Base-by-base conservation (phyloP, 768 basidiomycete genomes). In the Termitomyces sp. region DNA sequence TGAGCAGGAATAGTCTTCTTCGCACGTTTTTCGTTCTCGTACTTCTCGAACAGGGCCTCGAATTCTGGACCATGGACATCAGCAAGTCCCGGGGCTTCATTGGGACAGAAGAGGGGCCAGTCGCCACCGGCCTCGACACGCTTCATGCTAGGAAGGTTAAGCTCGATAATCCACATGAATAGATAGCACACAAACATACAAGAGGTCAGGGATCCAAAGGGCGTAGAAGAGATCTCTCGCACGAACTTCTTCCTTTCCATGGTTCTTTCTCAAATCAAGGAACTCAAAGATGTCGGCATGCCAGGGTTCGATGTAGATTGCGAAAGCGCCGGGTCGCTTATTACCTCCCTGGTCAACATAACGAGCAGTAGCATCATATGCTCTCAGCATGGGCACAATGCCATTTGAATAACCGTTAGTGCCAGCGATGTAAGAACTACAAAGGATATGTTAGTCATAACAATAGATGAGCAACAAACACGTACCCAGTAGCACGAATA, bases 341-440 rank as follows among this genome's bases (percentile, higher is more conserved):
- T 98, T 98, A 25, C 97, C 97, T 49, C 97, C 96, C 68, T 98
- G 96, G 69, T 98, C 97, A 53, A 98, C 97, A 65, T 98, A 98
- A 36, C 96, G 93, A 20, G 97, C 97, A 9, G 97, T 98, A 23
- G 95, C 93, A 65, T 99, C 95, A 70, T 89, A 98, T 0, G 92
- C 96, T 53, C 97, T 91, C 41, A 99, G 88, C 96, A 99, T 99
- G 13, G 97, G 97, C 1, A 98, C 93, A 65, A 99, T 97, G 53
- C 97, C 97, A 64, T 98, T 99, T 3, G 95, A 98, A 72, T 97
- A 96, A 1, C 97, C 97, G 70, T 98, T 98, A 29, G 97, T 99
- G 20, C 97, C 97, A 12, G 97, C 94, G 59, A 99, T 99, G 75
- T 99, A 99, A 0, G 96, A 94, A 16, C 96, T 93, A 59, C 55